These are phyloP conservation scores for Phytophthora palmivora DNA, from an alignment of 352 stramenopile species.

Conservation along the genomic window DNA sequence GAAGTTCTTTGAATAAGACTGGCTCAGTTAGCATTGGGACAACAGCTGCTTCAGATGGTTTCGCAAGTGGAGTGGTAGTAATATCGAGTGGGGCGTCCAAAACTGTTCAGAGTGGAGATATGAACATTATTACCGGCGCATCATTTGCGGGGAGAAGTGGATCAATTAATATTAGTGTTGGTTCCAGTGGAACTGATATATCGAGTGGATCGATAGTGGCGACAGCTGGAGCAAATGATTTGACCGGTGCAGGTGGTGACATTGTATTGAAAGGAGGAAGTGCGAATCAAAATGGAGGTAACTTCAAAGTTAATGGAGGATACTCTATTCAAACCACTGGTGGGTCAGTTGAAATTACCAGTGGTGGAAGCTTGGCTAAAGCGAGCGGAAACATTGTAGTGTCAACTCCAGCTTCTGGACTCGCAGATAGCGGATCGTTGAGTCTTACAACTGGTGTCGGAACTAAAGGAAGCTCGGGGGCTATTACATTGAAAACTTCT, in stretches of 20 bases:
- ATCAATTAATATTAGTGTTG: conserved; percentile 25
- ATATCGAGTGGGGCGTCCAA: conserved; percentile 37
- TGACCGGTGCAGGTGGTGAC: conserved; percentile 30
- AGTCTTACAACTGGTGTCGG: conserved; percentile 26
- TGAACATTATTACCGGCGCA: conserved; percentile 24
- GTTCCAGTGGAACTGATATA: conserved; percentile 16
- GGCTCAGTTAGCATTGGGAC: conserved; percentile 22
- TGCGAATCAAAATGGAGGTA: conserved; percentile 17
- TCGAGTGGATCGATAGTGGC: conserved; percentile 19
- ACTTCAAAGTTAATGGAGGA: conserved; percentile 11
- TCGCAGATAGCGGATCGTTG: conserved; percentile 28
- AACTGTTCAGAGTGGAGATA: conserved; percentile 27
- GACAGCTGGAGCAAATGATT: conserved; percentile 25
- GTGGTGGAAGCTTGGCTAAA: conserved; percentile 28
- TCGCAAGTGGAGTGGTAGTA: conserved; percentile 31
- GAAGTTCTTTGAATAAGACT: conserved; percentile 13
- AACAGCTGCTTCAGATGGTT: conserved; percentile 9
- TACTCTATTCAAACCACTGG: conserved; percentile 30
- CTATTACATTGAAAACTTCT: conserved; percentile 27
- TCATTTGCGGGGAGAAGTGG: conserved; percentile 31
- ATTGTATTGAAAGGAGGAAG: conserved; percentile 26
- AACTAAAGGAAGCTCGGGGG: conserved; percentile 29
- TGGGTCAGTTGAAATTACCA: conserved; percentile 28
- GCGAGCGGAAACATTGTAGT: conserved; percentile 30
- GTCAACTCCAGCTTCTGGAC: conserved; percentile 5